These are phyloP conservation scores for Penicillium argentinense DNA, from an alignment of 495 filamentous ascomycete genomes.

Conservation along the genomic window DNA sequence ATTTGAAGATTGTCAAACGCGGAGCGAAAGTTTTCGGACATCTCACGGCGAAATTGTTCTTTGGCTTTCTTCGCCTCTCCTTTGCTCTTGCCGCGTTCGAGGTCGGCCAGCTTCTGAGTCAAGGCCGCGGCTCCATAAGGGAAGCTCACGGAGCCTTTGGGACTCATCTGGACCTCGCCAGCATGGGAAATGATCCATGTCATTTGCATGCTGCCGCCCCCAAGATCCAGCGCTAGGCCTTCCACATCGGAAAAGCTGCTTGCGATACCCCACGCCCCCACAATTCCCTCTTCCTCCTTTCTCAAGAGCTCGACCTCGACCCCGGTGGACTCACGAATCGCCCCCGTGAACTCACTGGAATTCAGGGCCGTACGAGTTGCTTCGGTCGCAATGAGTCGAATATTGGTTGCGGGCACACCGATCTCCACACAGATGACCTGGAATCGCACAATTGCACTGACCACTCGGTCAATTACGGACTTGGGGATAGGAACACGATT, in stretches of 20 bases:
- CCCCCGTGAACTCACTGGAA: conserved; percentile 60
- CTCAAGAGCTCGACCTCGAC: conserved; percentile 69
- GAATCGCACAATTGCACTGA: conserved; percentile 68
- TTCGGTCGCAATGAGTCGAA: conserved; percentile 82
- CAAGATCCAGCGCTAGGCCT: conserved; percentile 84
- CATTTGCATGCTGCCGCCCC: conserved; percentile 89
- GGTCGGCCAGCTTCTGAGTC: conserved; percentile 54
- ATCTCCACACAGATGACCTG: conserved; percentile 69
- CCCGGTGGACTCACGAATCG: conserved; percentile 60
- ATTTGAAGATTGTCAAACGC: conserved; percentile 61
- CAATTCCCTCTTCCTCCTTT: conserved; percentile 77
- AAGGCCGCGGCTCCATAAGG: conserved; percentile 89
- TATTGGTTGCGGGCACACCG: conserved; percentile 59
- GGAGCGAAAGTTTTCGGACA: conserved; percentile 57
- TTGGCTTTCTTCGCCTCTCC: conserved; percentile 27
- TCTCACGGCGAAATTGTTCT: conserved; percentile 51
- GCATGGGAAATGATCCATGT: conserved; percentile 69
- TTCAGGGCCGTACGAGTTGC: conserved; percentile 83
- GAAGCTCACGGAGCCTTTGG: conserved; percentile 53
- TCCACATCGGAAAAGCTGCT: conserved; percentile 66
- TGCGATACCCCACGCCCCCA: conserved; percentile 82
- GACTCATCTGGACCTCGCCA: conserved; percentile 52
- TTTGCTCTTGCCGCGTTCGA: conserved; percentile 36
- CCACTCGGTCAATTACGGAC: conserved; percentile 60
- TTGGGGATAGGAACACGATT: conserved; percentile 58